A percentile compares a stretch with the other conserved stretches of the same genome.
phyloP scores from a whole-genome alignment of 1,284 basidiomycete genomes.

The Cutaneotrichosporon dermatis region DNA sequence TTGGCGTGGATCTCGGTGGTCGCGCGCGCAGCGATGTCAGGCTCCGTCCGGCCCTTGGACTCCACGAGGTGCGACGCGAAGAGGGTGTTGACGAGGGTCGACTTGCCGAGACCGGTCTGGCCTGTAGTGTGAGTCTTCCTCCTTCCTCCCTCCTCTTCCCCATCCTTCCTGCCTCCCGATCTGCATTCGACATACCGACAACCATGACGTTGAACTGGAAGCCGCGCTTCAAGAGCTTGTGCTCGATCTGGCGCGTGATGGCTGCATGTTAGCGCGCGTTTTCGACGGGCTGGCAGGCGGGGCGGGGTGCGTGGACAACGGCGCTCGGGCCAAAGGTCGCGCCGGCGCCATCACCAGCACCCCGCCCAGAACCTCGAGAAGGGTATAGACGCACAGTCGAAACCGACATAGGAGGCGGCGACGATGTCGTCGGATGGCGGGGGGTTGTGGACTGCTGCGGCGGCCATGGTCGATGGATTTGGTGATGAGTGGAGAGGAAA shows the following conservation, averaged over 20 bases:
- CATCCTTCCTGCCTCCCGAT: no score
- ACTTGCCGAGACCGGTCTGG: constrained; percentile 96
- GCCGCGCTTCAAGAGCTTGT: constrained; percentile 97
- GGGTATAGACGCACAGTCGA: constrained; percentile 58
- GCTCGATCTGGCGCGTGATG: constrained; percentile 96
- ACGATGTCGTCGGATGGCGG: constrained; percentile 60
- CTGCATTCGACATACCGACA: constrained; percentile 62
- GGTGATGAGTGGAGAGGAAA: background rate
- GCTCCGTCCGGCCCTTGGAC: constrained; percentile 86
- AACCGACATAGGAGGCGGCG: constrained; percentile 84
- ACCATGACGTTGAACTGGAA: constrained; percentile 99
- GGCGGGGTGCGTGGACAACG: no score
- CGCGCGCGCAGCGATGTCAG: constrained; percentile 81
- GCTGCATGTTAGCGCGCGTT: constrained; percentile 37
- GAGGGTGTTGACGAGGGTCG: constrained; percentile 97
- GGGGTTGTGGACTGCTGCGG: constrained; percentile 22
- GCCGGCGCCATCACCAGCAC: no score
- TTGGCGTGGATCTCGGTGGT: constrained; percentile 97
- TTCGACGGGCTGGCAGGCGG: background rate
- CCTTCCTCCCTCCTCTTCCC: no score
- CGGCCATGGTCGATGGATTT: constrained; percentile 24
- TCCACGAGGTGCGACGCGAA: constrained; percentile 97
- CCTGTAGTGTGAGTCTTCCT: constrained; percentile 53
- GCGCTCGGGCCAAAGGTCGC: no score
- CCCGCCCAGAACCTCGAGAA: no score